Base-by-base conservation (phyloP, 2,329 filamentous ascomycete genomes). In the Epichloe bromicola region DNA sequence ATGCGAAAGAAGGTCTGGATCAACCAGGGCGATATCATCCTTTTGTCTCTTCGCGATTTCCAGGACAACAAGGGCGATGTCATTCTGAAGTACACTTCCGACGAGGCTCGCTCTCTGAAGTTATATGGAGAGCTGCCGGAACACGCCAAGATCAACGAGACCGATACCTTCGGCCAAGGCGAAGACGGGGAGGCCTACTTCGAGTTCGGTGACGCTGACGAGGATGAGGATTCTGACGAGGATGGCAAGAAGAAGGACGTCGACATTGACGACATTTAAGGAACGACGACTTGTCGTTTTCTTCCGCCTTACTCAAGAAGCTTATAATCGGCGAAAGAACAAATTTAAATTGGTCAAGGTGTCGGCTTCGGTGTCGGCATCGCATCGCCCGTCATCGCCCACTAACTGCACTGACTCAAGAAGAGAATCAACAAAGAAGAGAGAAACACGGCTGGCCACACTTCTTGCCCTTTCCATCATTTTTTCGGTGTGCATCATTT, bases 1-100 rank as follows among this genome's bases (percentile, higher is more conserved):
- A 86, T 98, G 64, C 84, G 93, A 65, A 98, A 98, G 81, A 98
- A 98, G 81, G 93, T 97, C 71, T 96, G 89, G 89, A 96, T 96
- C 79, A 96, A 95, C 79, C 89, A 95, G 75, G 89, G 89, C 66
- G 88, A 95, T 69, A 95, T 95, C 68, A 90, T 91, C 68, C 80
- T 91, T 44, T 76, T 91, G 55, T 90, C 85, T 37, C 83, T 95
- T 55, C 86, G 88, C 61, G 89, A 94, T 70, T 94, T 94, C 74
- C 88, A 95, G 69, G 88, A 93, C 71, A 86, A 91, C 73, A 95
- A 95, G 75, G 90, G 90, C 69, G 90, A 96, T 68, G 95, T 96
- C 69, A 93, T 93, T 66, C 82, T 94, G 67, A 97, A 96, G 77
- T 95, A 96, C 80, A 87, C 82, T 52, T 85, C 88, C 73, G 93